Conservation (phyloP, 1,284 basidiomycete genomes). For the Ustilago bromivora region DNA sequence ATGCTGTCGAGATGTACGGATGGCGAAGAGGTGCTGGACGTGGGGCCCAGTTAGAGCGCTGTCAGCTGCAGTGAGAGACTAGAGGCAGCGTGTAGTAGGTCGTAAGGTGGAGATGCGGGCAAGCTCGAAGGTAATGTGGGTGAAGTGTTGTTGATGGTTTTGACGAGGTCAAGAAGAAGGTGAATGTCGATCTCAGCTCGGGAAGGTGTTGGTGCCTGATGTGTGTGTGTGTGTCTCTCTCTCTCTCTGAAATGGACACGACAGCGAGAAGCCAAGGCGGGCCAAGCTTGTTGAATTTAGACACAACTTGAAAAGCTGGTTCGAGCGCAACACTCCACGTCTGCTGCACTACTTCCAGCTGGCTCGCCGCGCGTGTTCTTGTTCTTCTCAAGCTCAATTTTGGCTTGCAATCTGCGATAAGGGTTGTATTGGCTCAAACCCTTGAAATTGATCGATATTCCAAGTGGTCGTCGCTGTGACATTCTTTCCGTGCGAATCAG, state of each 20-base stretch:
- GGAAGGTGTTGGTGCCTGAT: constrained; percentile 7
- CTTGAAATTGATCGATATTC: constrained; percentile 22
- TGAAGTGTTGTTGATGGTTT: not conserved
- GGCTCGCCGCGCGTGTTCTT: constrained; percentile 13
- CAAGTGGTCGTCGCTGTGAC: not conserved
- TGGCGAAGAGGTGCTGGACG: too few species aligned
- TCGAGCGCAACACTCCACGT: constrained; percentile 49
- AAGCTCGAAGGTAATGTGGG: not conserved
- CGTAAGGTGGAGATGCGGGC: not conserved
- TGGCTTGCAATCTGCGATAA: constrained; percentile 14
- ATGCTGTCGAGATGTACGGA: too few species aligned
- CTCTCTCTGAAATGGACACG: constrained; percentile 20
- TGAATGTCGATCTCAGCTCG: constrained; percentile 15
- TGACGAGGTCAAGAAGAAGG: constrained; percentile 22
- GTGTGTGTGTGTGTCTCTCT: constrained; percentile 8
- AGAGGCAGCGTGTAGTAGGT: not conserved
- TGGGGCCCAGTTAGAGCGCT: not conserved
- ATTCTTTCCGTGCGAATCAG: constrained; percentile 29
- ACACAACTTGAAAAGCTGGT: constrained; percentile 26
- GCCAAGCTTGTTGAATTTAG: constrained; percentile 11
- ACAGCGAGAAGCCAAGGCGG: constrained; percentile 19
- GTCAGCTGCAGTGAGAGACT: not conserved
- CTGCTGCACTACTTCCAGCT: not conserved
- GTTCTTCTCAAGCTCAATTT: not conserved
- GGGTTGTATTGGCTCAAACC: not conserved